These are phyloP conservation scores for Citrus australasica DNA, from an alignment of 345 rosid genomes.

Conservation along the genomic window DNA sequence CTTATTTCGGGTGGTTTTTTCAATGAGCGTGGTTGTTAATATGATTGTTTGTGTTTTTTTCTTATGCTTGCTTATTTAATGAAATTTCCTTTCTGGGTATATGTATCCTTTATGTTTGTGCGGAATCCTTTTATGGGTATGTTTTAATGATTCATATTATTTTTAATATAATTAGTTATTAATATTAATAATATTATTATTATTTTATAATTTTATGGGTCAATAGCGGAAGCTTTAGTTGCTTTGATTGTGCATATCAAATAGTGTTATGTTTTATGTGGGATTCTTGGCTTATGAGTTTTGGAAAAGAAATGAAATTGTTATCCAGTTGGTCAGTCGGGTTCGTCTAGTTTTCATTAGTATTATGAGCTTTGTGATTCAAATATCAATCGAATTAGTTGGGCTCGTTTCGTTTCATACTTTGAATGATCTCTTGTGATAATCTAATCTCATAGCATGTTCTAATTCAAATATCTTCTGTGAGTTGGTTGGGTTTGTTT, in stretches of 20 bases:
- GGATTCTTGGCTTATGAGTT: neutral
- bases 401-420: no score
- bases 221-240: neutral
- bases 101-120: neutral
- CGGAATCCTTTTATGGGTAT: neutral
- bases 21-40: neutral
- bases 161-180: neutral
- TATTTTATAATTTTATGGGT: no score
- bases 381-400: no score
- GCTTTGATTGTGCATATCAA: neutral
- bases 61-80: neutral
- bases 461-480: no score
- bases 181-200: no score
- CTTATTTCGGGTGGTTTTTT: neutral
- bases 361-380: neutral
- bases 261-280: neutral
- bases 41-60: neutral
- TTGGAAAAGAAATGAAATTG: neutral
- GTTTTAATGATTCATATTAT: neutral
- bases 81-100: neutral
- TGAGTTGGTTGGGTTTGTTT: no score
- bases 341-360: neutral
- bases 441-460: neutral
- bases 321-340: neutral
- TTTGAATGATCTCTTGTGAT: neutral